These are phyloP conservation scores for Flaveria linearis DNA, from an alignment of 129 eudicot species.

Conservation along the genomic window DNA sequence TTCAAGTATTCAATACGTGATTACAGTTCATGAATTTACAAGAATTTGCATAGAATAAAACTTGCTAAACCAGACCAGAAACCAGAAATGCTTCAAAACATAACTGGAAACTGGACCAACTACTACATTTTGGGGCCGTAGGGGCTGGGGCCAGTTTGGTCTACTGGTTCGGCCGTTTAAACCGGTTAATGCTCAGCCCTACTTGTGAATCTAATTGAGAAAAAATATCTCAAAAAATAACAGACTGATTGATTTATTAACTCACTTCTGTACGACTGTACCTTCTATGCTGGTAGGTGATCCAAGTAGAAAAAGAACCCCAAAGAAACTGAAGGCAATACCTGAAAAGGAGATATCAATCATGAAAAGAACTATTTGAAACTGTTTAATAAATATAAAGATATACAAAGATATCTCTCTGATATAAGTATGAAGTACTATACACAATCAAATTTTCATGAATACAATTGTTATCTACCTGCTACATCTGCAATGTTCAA, in stretches of 20 bases:
- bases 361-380: conserved; percentile 4
- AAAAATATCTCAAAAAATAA: conserved; percentile 16
- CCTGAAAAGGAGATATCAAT: conserved; percentile 46
- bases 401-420: not conserved
- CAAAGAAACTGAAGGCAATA: conserved; percentile 78
- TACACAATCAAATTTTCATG: not conserved
- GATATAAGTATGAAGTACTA: not conserved
- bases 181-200: not conserved
- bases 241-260: conserved; percentile 20
- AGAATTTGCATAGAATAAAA: not conserved
- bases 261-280: conserved; percentile 62
- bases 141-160: not conserved
- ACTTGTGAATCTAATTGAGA: conserved; percentile 9
- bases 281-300: conserved; percentile 53
- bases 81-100: not conserved
- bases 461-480: conserved; percentile 43
- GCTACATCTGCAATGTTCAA: conserved; percentile 58
- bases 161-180: not conserved
- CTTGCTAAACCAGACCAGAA: conserved; percentile 6
- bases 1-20: not conserved
- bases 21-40: not conserved
- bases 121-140: not conserved
- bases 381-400: not conserved
- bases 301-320: conserved; percentile 62
- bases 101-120: not conserved